Conservation (phyloP, 305 asterid species). For the Solanum chacoense region DNA sequence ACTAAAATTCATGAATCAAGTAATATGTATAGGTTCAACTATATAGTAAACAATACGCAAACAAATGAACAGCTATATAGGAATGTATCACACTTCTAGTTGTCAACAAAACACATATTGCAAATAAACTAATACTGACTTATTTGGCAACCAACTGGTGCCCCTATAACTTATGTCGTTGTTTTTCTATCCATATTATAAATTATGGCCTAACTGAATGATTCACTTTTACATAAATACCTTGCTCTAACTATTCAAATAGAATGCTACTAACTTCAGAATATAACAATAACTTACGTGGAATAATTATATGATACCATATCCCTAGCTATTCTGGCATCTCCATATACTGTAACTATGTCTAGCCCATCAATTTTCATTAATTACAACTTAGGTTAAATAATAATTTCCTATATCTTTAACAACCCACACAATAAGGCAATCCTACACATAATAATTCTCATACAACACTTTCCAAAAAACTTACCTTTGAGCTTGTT, state of each 20-base stretch:
- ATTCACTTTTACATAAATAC: background rate
- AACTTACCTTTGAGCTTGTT: background rate
- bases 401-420: no score
- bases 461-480: background rate
- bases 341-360: background rate
- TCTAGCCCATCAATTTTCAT: background rate
- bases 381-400: background rate
- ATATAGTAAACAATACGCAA: background rate
- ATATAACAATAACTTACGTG: background rate
- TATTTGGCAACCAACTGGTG: background rate
- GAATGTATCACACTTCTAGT: background rate
- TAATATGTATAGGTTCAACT: background rate
- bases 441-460: background rate
- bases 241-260: no score
- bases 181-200: background rate
- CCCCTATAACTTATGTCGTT: background rate
- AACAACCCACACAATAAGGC: background rate
- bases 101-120: background rate
- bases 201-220: background rate
- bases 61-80: background rate
- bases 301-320: background rate
- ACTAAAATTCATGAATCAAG: background rate
- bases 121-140: background rate
- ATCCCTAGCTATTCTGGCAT: background rate
- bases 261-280: background rate